A percentile compares a stretch with the other conserved stretches of the same genome.
Evolutionary conservation across 495 filamentous ascomycete species (phyloP).

Genomic region (Hypoxylon trugodes): DNA sequence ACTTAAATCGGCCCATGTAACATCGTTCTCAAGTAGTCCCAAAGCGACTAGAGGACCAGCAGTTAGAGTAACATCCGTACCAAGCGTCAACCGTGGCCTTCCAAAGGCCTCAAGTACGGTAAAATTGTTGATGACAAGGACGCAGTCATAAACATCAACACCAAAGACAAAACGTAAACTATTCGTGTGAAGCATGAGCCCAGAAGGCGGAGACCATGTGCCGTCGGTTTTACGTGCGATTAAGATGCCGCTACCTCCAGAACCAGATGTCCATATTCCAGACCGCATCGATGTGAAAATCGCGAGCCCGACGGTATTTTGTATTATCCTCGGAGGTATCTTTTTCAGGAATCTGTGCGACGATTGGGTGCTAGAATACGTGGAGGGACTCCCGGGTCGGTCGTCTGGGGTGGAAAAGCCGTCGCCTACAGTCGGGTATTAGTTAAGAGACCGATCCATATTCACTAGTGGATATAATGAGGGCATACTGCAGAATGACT

Average conservation of each 20-base stretch:
- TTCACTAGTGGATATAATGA: slow-evolving; percentile 7
- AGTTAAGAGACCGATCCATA: slow-evolving; percentile 6
- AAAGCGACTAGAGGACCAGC: slow-evolving; percentile 83
- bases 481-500: slow-evolving; percentile 76
- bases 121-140: slow-evolving; percentile 86
- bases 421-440: slow-evolving; percentile 47
- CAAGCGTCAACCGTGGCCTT: slow-evolving; percentile 76
- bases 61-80: slow-evolving; percentile 77
- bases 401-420: slow-evolving; percentile 55
- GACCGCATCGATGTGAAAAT: slow-evolving; percentile 95
- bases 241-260: slow-evolving; percentile 84
- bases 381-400: slow-evolving; percentile 46
- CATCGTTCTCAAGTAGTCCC: slow-evolving; percentile 78
- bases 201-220: slow-evolving; percentile 87
- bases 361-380: slow-evolving; percentile 40
- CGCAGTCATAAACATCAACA: slow-evolving; percentile 93
- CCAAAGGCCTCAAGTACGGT: slow-evolving; percentile 83
- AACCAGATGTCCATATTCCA: slow-evolving; percentile 88
- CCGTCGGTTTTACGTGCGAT: slow-evolving; percentile 82
- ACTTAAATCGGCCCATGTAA: slow-evolving; percentile 63
- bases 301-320: slow-evolving; percentile 84
- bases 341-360: slow-evolving; percentile 71
- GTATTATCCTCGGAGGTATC: slow-evolving; percentile 82
- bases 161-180: slow-evolving; percentile 88
- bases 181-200: slow-evolving; percentile 86